phyloP scores from a whole-genome alignment of 768 basidiomycete genomes.

The Krasilnikovozyma curviuscula region DNA sequence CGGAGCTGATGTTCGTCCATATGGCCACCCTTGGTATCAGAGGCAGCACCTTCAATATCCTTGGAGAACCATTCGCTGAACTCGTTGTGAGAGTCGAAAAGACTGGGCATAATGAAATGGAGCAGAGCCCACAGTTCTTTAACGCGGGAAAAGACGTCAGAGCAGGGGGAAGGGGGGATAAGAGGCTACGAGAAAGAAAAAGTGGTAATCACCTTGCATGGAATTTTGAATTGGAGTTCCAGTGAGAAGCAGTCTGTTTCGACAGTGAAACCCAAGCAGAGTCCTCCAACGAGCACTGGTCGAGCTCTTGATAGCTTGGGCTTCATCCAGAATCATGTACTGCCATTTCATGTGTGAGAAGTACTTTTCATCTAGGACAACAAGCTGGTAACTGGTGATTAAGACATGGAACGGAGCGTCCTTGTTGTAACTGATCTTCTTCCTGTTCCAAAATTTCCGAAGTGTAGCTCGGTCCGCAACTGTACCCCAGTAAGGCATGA shows the following conservation, averaged over 20 bases:
- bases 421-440: slow-evolving; percentile 83
- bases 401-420: slow-evolving; percentile 92
- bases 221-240: slow-evolving; percentile 98
- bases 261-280: slow-evolving; percentile 79
- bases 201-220: slow-evolving; percentile 62
- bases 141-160: not conserved
- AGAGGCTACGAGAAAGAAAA: not conserved
- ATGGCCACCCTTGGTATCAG: slow-evolving; percentile 65
- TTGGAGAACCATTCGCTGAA: slow-evolving; percentile 99
- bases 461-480: slow-evolving; percentile 86
- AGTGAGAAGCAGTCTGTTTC: slow-evolving; percentile 82
- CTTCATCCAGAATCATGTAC: slow-evolving; percentile 99
- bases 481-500: slow-evolving; percentile 94
- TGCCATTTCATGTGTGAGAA: slow-evolving; percentile 98
- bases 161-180: not conserved
- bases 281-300: slow-evolving; percentile 94
- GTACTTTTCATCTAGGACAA: slow-evolving; percentile 92
- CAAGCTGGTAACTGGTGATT: slow-evolving; percentile 91
- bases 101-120: slow-evolving; percentile 98
- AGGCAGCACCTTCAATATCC: slow-evolving; percentile 78
- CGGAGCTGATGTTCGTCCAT: slow-evolving; percentile 88
- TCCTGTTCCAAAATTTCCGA: slow-evolving; percentile 95
- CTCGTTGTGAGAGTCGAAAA: slow-evolving; percentile 98
- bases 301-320: slow-evolving; percentile 98
- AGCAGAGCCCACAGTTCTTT: slow-evolving; percentile 91